Evolutionary conservation across 225 moss, liverwort and hornwort species (phyloP).

Genomic region (Thuidium tamariscinum): DNA sequence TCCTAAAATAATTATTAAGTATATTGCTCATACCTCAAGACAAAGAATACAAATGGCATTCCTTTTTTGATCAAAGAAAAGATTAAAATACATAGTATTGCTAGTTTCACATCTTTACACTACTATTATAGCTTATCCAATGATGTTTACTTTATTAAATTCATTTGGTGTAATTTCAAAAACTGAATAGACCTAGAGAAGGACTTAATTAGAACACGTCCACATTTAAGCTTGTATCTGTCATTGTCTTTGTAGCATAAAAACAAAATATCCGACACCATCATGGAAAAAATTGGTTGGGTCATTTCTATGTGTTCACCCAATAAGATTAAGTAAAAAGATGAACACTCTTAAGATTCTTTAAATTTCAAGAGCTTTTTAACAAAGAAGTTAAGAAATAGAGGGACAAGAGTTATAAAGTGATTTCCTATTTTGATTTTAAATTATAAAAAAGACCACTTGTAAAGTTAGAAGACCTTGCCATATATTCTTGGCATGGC

Average conservation of each 20-base stretch:
- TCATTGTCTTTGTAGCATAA: neutral
- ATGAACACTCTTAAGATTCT: neutral
- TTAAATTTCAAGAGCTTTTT: neutral
- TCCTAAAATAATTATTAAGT: neutral
- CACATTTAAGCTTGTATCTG: neutral
- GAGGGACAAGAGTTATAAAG: neutral
- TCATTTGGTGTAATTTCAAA: neutral
- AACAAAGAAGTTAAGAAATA: too few species aligned
- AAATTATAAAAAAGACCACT: neutral
- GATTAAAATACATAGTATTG: too few species aligned
- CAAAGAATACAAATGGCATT: neutral
- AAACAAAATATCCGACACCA: neutral
- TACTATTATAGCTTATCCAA: neutral
- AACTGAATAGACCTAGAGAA: neutral
- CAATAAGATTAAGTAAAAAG: neutral
- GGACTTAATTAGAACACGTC: neutral
- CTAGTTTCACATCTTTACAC: neutral
- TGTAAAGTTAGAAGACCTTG: neutral
- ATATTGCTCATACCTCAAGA: neutral
- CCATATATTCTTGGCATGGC: neutral
- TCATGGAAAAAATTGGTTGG: neutral
- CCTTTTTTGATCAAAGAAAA: neutral
- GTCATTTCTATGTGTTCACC: neutral
- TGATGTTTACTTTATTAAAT: neutral
- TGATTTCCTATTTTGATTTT: neutral